Conservation (phyloP, 164 flowering plant species). For the Santalum album region DNA sequence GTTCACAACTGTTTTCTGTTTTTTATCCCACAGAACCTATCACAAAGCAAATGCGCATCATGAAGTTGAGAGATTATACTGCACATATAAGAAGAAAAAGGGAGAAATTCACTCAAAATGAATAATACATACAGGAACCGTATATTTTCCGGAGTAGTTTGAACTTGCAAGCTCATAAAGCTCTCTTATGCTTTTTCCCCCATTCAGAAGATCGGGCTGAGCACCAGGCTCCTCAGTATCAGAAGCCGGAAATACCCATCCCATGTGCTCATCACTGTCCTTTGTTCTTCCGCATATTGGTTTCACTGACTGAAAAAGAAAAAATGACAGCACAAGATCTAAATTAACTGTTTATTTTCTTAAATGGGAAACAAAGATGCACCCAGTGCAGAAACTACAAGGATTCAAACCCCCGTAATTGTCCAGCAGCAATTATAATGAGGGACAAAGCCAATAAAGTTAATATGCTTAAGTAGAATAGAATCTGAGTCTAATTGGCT, state of each 20-base stretch:
- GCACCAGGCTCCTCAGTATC: conserved; percentile 69
- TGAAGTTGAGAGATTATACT: not conserved
- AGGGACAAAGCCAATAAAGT: too few relatives aligned
- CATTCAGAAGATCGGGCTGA: conserved; percentile 69
- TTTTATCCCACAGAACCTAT: conserved; percentile 94
- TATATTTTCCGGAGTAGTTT: conserved; percentile 75
- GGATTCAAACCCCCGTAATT: too few relatives aligned
- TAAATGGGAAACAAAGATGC: too few relatives aligned
- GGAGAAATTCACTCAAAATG: not conserved
- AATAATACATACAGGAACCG: conserved; percentile 70
- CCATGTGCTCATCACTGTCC: conserved; percentile 83
- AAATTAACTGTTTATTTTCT: too few relatives aligned
- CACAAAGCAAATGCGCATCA: conserved; percentile 8
- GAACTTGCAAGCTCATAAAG: conserved; percentile 84
- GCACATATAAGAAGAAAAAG: not conserved
- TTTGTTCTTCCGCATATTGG: conserved; percentile 83
- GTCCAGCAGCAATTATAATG: too few relatives aligned
- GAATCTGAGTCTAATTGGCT: too few relatives aligned
- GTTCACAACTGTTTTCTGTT: conserved; percentile 74
- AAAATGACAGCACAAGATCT: not conserved
- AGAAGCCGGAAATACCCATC: conserved; percentile 84
- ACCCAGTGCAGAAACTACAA: too few relatives aligned
- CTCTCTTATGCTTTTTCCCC: conserved; percentile 61
- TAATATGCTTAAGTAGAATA: too few relatives aligned
- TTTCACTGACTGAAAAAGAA: conserved; percentile 50